Percentiles rank a stretch among this genome's conserved stretches.
Conservation (phyloP, 2,329 filamentous ascomycete genomes). For the Macroventuria anomochaeta region DNA sequence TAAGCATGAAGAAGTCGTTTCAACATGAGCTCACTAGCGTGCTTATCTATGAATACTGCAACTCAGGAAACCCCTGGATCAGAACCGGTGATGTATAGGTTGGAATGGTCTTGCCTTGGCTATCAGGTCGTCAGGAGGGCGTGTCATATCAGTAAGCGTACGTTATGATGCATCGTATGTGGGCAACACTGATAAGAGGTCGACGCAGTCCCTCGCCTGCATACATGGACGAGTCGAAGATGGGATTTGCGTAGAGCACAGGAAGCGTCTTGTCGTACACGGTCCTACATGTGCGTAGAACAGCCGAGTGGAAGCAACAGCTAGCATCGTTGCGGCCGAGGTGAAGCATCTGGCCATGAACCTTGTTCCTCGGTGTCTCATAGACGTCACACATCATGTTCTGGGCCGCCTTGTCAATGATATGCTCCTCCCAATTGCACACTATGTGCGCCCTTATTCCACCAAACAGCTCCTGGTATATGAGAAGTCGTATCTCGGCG, state of each 20-base stretch:
- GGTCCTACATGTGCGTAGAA: not conserved
- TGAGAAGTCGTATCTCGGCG: not conserved
- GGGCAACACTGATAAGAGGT: not conserved
- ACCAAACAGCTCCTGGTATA: not conserved
- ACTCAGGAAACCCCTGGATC: no score
- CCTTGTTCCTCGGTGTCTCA: not conserved
- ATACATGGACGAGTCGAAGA: not conserved
- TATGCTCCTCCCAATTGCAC: not conserved
- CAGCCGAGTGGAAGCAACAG: not conserved
- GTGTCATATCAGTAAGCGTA: not conserved
- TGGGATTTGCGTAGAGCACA: not conserved
- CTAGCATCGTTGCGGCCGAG: not conserved
- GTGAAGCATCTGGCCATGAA: not conserved
- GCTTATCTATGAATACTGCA: no score
- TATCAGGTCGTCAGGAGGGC: not conserved
- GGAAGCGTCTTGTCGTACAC: not conserved
- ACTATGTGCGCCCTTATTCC: not conserved
- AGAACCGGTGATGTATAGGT: no score
- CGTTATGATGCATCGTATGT: not conserved
- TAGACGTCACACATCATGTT: not conserved
- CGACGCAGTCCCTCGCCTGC: not conserved
- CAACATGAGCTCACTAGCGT: no score
- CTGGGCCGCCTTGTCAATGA: no score
- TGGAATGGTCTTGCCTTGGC: no score
- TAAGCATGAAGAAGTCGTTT: no score